Conservation (phyloP, 2,329 filamentous ascomycete genomes). For the Aspergillus luchuensis region DNA sequence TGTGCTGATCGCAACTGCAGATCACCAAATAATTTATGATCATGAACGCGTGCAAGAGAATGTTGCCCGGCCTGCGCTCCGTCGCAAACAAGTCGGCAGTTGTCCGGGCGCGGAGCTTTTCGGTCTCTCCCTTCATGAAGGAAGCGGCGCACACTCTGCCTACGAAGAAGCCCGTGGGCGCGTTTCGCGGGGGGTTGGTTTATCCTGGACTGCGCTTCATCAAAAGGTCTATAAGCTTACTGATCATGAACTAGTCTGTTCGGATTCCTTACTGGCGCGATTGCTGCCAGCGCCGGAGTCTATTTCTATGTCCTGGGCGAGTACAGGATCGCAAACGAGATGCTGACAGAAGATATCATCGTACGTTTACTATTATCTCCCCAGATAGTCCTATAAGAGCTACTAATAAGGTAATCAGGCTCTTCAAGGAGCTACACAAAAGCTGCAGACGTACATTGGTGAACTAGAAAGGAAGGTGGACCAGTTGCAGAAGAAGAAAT, state of each 20-base stretch:
- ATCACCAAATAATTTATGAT: background rate
- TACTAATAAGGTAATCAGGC: conserved; percentile 56
- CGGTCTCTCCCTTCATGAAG: conserved; percentile 40
- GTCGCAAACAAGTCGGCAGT: conserved; percentile 21
- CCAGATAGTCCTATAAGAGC: background rate
- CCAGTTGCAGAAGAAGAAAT: conserved; percentile 69
- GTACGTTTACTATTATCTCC: conserved; percentile 59
- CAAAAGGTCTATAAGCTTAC: background rate
- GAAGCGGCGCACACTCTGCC: conserved; percentile 49
- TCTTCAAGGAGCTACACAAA: conserved; percentile 82
- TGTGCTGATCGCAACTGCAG: conserved; percentile 7
- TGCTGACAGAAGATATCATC: conserved; percentile 93
- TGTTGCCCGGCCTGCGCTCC: conserved; percentile 23
- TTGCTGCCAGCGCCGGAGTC: conserved; percentile 74
- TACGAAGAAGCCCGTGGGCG: conserved; percentile 67
- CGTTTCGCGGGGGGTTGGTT: conserved; percentile 68
- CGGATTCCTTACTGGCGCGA: conserved; percentile 85
- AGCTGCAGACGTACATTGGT: conserved; percentile 80
- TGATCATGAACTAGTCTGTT: conserved; percentile 64
- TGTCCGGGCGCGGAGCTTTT: conserved; percentile 34
- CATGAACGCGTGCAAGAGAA: conserved; percentile 18
- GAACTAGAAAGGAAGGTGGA: conserved; percentile 79
- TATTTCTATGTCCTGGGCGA: conserved; percentile 94
- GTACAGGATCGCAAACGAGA: conserved; percentile 89
- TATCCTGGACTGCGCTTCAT: background rate